A percentile compares a stretch with the other conserved stretches of the same genome.
These are phyloP conservation scores for Acacia pycnantha DNA, from an alignment of 331 rosid species.

Conservation along the genomic window DNA sequence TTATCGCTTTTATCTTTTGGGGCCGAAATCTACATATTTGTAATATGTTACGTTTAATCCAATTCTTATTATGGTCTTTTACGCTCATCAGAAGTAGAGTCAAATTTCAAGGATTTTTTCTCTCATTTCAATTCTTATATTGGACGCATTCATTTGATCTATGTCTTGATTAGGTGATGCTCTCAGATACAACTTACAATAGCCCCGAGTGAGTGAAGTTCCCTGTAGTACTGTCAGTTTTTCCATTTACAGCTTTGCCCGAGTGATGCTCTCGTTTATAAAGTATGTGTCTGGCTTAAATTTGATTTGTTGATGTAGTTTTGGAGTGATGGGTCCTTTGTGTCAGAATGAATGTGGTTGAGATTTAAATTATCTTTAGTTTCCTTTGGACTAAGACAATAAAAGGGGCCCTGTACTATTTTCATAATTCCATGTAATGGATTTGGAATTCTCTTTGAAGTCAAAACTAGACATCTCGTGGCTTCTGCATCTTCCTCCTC, in stretches of 20 bases:
- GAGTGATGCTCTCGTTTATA: slow-evolving; percentile 19
- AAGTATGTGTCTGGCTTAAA: neutral
- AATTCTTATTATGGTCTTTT: neutral
- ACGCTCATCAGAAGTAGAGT: slow-evolving; percentile 7
- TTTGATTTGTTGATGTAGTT: slow-evolving; percentile 3
- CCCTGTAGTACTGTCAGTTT: slow-evolving; percentile 12
- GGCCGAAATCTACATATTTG: neutral
- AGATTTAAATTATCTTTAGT: neutral
- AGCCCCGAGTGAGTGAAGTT: neutral
- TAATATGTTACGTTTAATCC: neutral
- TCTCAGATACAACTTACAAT: neutral
- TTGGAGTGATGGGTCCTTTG: neutral
- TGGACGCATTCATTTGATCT: slow-evolving; percentile 13
- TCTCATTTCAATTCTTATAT: neutral
- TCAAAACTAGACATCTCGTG: neutral
- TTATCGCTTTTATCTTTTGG: neutral
- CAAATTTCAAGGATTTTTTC: slow-evolving; percentile 5
- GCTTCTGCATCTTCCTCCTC: slow-evolving; percentile 1
- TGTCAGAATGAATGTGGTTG: neutral
- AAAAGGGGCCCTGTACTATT: slow-evolving; percentile 15
- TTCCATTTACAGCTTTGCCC: neutral
- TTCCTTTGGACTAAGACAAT: neutral
- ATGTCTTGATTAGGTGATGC: slow-evolving; percentile 2
- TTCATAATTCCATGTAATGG: slow-evolving; percentile 12
- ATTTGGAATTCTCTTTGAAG: slow-evolving; percentile 8